Evolutionary conservation across 164 flowering plant genomes (phyloP).

Genomic region (Chimonanthus salicifolius): DNA sequence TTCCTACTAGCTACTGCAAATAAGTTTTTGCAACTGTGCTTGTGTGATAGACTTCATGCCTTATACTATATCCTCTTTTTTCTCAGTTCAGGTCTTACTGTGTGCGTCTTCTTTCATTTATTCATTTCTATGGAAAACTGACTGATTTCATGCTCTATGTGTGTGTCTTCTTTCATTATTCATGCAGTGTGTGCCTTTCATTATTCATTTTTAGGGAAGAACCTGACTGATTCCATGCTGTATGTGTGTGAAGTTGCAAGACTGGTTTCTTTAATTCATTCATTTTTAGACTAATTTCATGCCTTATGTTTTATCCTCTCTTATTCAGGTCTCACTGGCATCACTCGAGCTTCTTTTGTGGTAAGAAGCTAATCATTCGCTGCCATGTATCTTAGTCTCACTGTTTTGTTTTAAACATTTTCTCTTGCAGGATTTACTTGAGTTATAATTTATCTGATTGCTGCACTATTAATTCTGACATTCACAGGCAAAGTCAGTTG

Average conservation of each 20-base stretch:
- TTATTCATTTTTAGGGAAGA: neutral
- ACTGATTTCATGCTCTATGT: neutral
- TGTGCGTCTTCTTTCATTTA: no score
- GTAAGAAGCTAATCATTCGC: conserved; percentile 15
- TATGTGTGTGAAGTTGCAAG: no score
- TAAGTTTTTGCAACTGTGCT: no score
- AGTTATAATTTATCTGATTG: conserved; percentile 1
- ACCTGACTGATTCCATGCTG: neutral
- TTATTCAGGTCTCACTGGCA: conserved; percentile 48
- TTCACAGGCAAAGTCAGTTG: conserved; percentile 52
- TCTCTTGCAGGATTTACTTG: conserved; percentile 1
- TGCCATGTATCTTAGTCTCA: neutral
- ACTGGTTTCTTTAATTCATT: neutral
- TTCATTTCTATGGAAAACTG: neutral
- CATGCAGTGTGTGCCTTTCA: no score
- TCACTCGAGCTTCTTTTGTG: conserved; percentile 46
- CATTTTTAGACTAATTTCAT: neutral
- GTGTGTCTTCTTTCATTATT: no score
- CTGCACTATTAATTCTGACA: conserved; percentile 5
- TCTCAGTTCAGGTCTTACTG: no score
- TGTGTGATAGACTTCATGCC: no score
- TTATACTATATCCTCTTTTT: no score
- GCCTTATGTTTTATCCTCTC: no score
- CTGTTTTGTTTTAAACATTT: neutral
- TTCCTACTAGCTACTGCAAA: no score